Conservation (phyloP, 495 filamentous ascomycete species). For the Cercophora newfieldiana region DNA sequence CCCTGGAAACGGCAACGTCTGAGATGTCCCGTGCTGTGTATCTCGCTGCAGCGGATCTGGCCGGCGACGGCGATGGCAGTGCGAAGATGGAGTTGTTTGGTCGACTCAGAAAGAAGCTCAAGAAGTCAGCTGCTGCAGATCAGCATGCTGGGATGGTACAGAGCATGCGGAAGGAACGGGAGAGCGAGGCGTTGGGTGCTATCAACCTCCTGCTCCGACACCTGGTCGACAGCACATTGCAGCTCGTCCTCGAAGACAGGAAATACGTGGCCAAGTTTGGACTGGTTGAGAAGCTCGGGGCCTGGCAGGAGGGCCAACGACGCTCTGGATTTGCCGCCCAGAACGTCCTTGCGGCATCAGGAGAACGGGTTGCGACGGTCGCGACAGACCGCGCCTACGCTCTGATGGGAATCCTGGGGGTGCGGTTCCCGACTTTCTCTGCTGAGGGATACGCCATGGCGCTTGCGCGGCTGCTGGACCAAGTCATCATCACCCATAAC, state of each 20-base stretch:
- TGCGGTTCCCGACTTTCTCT: conserved; percentile 39
- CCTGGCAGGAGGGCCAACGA: conserved; percentile 32
- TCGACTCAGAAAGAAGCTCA: background rate
- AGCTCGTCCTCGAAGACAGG: conserved; percentile 34
- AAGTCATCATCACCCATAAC: conserved; percentile 40
- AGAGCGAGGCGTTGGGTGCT: conserved; percentile 26
- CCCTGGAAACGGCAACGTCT: conserved; percentile 33
- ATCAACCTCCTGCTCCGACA: conserved; percentile 34
- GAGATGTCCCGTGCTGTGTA: conserved; percentile 35
- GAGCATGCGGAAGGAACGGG: background rate
- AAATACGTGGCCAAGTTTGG: conserved; percentile 36
- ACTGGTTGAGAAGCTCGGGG: conserved; percentile 29
- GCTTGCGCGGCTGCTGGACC: conserved; percentile 39
- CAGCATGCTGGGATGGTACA: background rate
- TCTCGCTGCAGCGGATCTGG: conserved; percentile 27
- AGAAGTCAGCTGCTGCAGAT: background rate
- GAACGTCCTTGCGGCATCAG: conserved; percentile 34
- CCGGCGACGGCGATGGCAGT: background rate
- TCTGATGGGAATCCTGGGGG: conserved; percentile 42
- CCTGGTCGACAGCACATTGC: conserved; percentile 32
- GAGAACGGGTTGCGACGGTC: conserved; percentile 33
- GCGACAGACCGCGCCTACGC: conserved; percentile 38
- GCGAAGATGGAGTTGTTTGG: background rate
- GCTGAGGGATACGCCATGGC: conserved; percentile 42
- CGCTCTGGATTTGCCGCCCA: conserved; percentile 35